These are phyloP conservation scores for Sugiyamaella qingdaonensis DNA, from an alignment of 805 yeast genomes.

Conservation along the genomic window DNA sequence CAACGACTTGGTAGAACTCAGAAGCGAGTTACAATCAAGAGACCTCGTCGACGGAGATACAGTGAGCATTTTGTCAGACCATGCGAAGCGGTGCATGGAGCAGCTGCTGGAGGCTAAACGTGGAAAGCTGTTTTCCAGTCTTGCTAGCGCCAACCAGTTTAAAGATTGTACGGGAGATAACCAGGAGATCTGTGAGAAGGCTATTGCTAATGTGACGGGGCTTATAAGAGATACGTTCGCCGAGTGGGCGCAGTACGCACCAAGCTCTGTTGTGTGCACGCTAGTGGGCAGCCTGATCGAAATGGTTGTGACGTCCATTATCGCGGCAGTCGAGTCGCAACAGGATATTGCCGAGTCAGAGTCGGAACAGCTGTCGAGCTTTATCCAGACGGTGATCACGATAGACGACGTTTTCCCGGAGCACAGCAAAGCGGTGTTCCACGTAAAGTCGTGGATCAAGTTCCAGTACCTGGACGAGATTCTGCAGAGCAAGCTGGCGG, in stretches of 20 bases:
- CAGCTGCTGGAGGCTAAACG: conserved; percentile 10
- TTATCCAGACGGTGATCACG: conserved; percentile 13
- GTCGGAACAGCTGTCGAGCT: conserved; percentile 19
- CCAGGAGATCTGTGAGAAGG: conserved; percentile 17
- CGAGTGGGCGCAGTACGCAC: conserved; percentile 17
- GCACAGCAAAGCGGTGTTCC: conserved; percentile 21
- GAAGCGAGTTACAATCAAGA: neutral
- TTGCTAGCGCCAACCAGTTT: conserved; percentile 21
- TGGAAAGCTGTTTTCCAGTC: conserved; percentile 1
- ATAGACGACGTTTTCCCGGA: conserved; percentile 18
- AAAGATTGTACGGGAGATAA: conserved; percentile 17
- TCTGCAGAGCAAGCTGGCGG: conserved; percentile 31
- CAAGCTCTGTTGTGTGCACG: conserved; percentile 9
- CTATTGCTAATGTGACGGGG: conserved; percentile 16
- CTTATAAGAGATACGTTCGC: conserved; percentile 8
- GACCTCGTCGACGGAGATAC: neutral
- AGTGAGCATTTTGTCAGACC: conserved; percentile 7
- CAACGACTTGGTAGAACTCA: conserved; percentile 18
- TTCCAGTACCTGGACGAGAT: conserved; percentile 32
- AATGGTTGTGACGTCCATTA: conserved; percentile 22
- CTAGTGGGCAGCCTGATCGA: conserved; percentile 26
- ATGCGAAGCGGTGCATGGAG: conserved; percentile 11
- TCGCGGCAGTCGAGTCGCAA: conserved; percentile 19
- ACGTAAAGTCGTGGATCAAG: conserved; percentile 37
- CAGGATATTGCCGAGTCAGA: conserved; percentile 32